Evolutionary conservation across 306 rosid species (phyloP), one percentile per base, ranked within the genome.

Genomic region (Quercus gilva): DNA sequence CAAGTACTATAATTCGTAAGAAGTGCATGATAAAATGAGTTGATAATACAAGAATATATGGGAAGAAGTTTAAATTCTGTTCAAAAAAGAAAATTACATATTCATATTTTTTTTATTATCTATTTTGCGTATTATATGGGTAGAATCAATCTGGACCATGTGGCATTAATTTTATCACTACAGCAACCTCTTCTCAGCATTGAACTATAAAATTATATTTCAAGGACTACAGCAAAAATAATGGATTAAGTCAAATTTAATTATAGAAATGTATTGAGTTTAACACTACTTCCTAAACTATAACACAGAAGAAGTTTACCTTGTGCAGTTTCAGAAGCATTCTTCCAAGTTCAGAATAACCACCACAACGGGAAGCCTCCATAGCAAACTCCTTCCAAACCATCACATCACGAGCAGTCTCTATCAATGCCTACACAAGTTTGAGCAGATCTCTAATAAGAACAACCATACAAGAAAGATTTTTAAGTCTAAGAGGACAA

Each of bases 361-460:
- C 93, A 69, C 75, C 82, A 78, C 91, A 89, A 60, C 74, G 89
- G 83, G 99, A 95, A 85, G 96, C 97, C 89, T 89, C 97, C 93
- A 90, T 91, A 41, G 99, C 98, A 49, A 91, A 91, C 78, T 86
- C 98, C 87, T 91, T 96, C 99, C 98, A 96, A 35, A 85, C 84
- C 55, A 57, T 75, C 85, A 91, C 92, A 72, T 93, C 90, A 4
- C 97, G 96, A 55, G 93, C 91, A 84, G 87, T 85, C 82, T 92
- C 98, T 75, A 80, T 80, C 85, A 95, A 84, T 56, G 96, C 99
- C 99, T 95, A 77, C 78, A 84, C 57, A 76, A 74, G 74, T 85
- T 82, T 75, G 79, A 51, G 78, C 71, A 82, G 49, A 73, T 72
- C n/a, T 69, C 74, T 31, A 71, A 37, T 81, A 35, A 63, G 79